Conservation (phyloP, 805 yeast genomes). For the Candida manassasensis region DNA sequence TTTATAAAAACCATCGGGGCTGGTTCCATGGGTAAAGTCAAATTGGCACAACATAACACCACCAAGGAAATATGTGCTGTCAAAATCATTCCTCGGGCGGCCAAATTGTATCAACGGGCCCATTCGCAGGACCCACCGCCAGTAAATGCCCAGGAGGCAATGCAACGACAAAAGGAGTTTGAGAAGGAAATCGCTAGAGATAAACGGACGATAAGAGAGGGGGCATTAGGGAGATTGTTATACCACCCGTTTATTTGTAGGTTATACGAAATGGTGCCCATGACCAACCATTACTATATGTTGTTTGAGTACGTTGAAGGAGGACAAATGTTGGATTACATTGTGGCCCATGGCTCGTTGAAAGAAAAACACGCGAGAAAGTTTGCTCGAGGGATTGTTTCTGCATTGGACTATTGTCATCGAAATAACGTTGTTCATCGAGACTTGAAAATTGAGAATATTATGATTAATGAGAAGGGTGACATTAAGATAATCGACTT, state of each 20-base stretch:
- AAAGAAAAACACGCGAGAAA: conserved; percentile 92
- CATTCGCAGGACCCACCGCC: conserved; percentile 69
- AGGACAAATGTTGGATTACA: conserved; percentile 95
- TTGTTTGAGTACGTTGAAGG: conserved; percentile 95
- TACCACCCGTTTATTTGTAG: conserved; percentile 92
- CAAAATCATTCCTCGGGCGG: conserved; percentile 88
- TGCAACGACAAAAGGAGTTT: conserved; percentile 61
- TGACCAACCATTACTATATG: conserved; percentile 97
- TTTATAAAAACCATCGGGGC: conserved; percentile 94
- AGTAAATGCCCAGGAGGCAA: conserved; percentile 49
- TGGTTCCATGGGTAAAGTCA: conserved; percentile 99
- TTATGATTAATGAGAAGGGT: conserved; percentile 88
- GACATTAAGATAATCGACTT: conserved; percentile 95
- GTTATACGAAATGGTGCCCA: conserved; percentile 87
- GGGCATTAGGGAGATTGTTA: conserved; percentile 83
- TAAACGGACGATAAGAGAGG: conserved; percentile 89
- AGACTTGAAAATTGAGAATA: conserved; percentile 93
- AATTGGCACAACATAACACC: conserved; percentile 78
- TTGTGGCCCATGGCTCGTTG: conserved; percentile 91
- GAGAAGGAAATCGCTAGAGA: conserved; percentile 87
- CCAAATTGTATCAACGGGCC: conserved; percentile 66
- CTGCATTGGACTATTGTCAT: conserved; percentile 92
- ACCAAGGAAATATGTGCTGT: conserved; percentile 86
- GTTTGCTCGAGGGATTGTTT: conserved; percentile 91
- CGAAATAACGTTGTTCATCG: conserved; percentile 93